A percentile compares a stretch with the other conserved stretches of the same genome.
phyloP scores from a whole-genome alignment of 1,284 basidiomycete genomes.

The Chiua sp. region DNA sequence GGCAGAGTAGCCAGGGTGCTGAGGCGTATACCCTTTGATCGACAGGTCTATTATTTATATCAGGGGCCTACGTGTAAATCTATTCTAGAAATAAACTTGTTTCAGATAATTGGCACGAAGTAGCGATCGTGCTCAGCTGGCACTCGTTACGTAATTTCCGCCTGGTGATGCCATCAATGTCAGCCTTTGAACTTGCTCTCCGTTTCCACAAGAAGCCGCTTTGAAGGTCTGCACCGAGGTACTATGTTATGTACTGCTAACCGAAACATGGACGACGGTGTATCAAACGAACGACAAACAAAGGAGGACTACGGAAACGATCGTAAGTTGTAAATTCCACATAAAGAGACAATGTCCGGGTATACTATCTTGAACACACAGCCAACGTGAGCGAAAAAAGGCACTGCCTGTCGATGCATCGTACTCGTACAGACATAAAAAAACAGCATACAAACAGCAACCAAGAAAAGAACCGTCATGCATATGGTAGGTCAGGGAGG shows the following conservation, averaged over 20 bases:
- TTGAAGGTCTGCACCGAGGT: neutral
- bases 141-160: neutral
- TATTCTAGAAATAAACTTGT: too few species aligned
- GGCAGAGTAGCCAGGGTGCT: too few species aligned
- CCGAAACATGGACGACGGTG: neutral
- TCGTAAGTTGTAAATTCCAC: conserved; percentile 18
- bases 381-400: conserved; percentile 20
- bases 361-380: conserved; percentile 26
- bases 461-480: conserved; percentile 2
- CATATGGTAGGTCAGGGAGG: conserved; percentile 32
- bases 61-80: too few species aligned
- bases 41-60: too few species aligned
- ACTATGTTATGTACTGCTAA: conserved; percentile 7
- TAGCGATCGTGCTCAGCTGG: too few species aligned
- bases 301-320: conserved; percentile 24
- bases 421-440: conserved; percentile 23
- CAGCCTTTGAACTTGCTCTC: neutral
- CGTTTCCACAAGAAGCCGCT: neutral
- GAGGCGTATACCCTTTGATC: too few species aligned
- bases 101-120: too few species aligned
- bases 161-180: neutral
- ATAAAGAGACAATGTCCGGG: conserved; percentile 25
- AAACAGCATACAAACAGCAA: neutral
- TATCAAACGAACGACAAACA: conserved; percentile 27
- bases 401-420: conserved; percentile 25